These are phyloP conservation scores for Penicillium bialowiezense DNA, from an alignment of 495 filamentous ascomycete genomes.

Conservation along the genomic window DNA sequence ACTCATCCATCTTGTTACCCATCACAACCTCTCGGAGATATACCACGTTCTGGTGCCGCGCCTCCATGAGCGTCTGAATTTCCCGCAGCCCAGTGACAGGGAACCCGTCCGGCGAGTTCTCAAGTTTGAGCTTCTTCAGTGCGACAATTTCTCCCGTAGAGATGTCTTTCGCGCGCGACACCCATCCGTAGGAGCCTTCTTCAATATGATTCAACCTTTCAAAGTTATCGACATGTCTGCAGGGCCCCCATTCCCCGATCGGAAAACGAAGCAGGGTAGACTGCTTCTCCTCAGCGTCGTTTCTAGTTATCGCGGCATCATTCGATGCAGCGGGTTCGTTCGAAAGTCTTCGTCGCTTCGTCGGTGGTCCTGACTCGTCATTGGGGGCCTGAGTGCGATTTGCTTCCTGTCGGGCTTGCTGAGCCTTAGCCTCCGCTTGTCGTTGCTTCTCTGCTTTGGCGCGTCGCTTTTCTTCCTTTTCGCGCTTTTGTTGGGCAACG, in stretches of 20 bases:
- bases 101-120: conserved; percentile 77
- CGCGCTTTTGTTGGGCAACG: conserved; percentile 70
- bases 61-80: conserved; percentile 68
- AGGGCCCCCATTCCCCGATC: conserved; percentile 64
- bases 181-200: conserved; percentile 94
- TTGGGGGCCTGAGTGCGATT: conserved; percentile 14
- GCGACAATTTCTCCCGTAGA: conserved; percentile 85
- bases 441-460: conserved; percentile 82
- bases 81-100: conserved; percentile 91
- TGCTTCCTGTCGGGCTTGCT: conserved; percentile 15
- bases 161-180: conserved; percentile 78
- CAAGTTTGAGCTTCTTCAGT: conserved; percentile 92
- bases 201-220: conserved; percentile 95
- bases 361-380: conserved; percentile 32
- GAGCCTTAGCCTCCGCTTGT: conserved; percentile 57
- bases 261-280: conserved; percentile 67
- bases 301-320: conserved; percentile 27
- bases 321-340: conserved; percentile 36
- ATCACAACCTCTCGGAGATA: conserved; percentile 82
- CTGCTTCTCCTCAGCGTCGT: conserved; percentile 20
- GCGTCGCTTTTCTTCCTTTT: conserved; percentile 88
- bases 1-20: conserved; percentile 76
- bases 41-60: conserved; percentile 74
- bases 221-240: conserved; percentile 83
- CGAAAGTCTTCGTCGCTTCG: conserved; percentile 47